Base-by-base conservation (phyloP, 257 asterid species). In the Lycium ferocissimum region DNA sequence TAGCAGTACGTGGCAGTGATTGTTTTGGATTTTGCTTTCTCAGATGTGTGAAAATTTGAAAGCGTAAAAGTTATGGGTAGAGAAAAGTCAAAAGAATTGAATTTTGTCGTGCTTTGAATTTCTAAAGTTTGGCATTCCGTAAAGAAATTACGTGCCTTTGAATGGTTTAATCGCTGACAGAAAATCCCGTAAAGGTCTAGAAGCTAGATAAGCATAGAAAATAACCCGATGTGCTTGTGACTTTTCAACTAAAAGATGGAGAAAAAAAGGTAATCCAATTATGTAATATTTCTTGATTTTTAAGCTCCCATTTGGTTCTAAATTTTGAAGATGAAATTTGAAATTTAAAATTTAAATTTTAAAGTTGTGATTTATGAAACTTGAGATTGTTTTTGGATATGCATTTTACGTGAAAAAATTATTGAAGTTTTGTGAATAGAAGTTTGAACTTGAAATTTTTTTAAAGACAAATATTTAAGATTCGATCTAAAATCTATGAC, bases 1-100 rank as follows among this genome's bases (percentile, higher is more conserved):
- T 10, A 20, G 38, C 10, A 10, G 43, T 65, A 65, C 9, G 72
- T 38, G 26, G 26, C 58, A 22, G 15, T 76, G 47, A 76, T 76
- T 22, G 7, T 51, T 51, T 76, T 51, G 63, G 22, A 26, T 75
- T 75, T 49, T 49, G 81, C 22, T 3, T 49, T 66, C 3, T 49
- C 43, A 75, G 1, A 22, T 13, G 57, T 75, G 45, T 47, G 81
- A 26, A 75, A 45, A 10, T 4, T 43, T 72, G 38, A n/a, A 47
- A 45, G 57, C 15, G 37, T n/a, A 72, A 43, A 26, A 40, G 4
- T 20, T 6, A 17, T 73, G 37, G 26, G 43, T 7, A 76, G 45
- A 75, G 22, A 26, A 51, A 73, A 76, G 82, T 76, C 82, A 13
- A 26, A 76, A 22, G 12, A 51, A 22, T 51, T 53, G 61, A 76